phyloP scores from a whole-genome alignment of 495 filamentous ascomycete species.

The Letharia lupina region DNA sequence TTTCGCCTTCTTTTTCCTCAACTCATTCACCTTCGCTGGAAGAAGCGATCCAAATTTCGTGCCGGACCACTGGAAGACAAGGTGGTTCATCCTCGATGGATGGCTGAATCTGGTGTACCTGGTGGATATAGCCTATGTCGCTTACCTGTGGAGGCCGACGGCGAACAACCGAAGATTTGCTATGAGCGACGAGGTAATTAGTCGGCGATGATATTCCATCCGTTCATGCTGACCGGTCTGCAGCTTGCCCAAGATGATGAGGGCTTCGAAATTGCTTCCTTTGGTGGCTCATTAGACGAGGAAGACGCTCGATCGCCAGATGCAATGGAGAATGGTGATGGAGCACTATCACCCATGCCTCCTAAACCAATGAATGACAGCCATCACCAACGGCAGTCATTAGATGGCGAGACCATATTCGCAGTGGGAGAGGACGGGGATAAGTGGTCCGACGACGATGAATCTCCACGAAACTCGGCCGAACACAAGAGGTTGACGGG shows the following conservation, averaged over 20 bases:
- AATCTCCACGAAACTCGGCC: slow-evolving; percentile 45
- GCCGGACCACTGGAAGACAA: slow-evolving; percentile 87
- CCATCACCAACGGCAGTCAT: slow-evolving; percentile 50
- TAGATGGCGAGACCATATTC: slow-evolving; percentile 92
- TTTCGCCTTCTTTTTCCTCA: slow-evolving; percentile 93
- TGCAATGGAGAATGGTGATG: slow-evolving; percentile 25
- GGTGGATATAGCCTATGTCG: slow-evolving; percentile 79
- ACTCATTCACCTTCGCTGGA: slow-evolving; percentile 87
- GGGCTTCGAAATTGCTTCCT: slow-evolving; percentile 91
- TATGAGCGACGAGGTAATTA: slow-evolving; percentile 86
- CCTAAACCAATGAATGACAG: slow-evolving; percentile 39
- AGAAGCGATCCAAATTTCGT: slow-evolving; percentile 76
- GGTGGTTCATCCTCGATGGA: slow-evolving; percentile 96
- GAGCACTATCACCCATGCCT: slow-evolving; percentile 42
- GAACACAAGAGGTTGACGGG: slow-evolving; percentile 58
- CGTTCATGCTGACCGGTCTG: slow-evolving; percentile 24
- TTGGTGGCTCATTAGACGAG: slow-evolving; percentile 75
- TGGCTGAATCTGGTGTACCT: slow-evolving; percentile 98
- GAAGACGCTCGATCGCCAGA: slow-evolving; percentile 44
- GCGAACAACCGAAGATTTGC: slow-evolving; percentile 95
- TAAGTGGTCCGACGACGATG: slow-evolving; percentile 62
- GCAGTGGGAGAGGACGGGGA: slow-evolving; percentile 83
- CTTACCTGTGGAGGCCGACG: slow-evolving; percentile 96
- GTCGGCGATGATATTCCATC: not conserved
- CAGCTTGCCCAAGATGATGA: slow-evolving; percentile 96